A percentile compares a stretch with the other conserved stretches of the same genome.
These are phyloP conservation scores for Amanita jacksonii DNA, from an alignment of 768 basidiomycete genomes.

Conservation along the genomic window DNA sequence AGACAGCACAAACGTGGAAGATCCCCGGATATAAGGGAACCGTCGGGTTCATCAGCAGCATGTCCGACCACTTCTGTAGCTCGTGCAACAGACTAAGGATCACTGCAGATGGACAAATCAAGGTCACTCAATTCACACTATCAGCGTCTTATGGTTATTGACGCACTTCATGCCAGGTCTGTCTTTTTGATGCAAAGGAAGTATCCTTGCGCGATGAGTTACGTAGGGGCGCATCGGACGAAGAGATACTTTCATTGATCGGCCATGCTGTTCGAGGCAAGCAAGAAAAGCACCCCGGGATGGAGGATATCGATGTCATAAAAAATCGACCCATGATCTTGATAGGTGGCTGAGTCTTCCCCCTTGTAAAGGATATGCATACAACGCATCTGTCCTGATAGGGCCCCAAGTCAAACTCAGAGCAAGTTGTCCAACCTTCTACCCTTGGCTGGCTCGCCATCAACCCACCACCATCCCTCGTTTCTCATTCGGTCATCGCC, in stretches of 20 bases:
- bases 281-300: conserved; percentile 76
- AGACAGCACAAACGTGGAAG: conserved; percentile 74
- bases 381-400: background rate
- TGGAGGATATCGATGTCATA: conserved; percentile 70
- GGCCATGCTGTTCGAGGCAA: conserved; percentile 59
- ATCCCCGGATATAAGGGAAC: conserved; percentile 63
- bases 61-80: conserved; percentile 89
- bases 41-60: conserved; percentile 86
- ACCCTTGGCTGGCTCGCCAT: background rate
- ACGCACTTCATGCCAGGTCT: conserved; percentile 45
- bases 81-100: conserved; percentile 78
- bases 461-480: background rate
- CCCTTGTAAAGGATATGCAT: background rate
- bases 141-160: background rate
- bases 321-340: conserved; percentile 85
- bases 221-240: conserved; percentile 54
- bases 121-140: no score
- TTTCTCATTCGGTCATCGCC: conserved; percentile 13
- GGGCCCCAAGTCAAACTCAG: no score
- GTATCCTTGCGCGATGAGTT: conserved; percentile 73
- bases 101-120: conserved; percentile 88
- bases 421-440: background rate
- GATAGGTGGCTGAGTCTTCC: conserved; percentile 79
- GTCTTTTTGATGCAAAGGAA: conserved; percentile 79
- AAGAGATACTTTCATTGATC: conserved; percentile 50